A percentile compares a stretch with the other conserved stretches of the same genome.
phyloP scores from a whole-genome alignment of 495 filamentous ascomycete genomes.

The Thozetella sp. region DNA sequence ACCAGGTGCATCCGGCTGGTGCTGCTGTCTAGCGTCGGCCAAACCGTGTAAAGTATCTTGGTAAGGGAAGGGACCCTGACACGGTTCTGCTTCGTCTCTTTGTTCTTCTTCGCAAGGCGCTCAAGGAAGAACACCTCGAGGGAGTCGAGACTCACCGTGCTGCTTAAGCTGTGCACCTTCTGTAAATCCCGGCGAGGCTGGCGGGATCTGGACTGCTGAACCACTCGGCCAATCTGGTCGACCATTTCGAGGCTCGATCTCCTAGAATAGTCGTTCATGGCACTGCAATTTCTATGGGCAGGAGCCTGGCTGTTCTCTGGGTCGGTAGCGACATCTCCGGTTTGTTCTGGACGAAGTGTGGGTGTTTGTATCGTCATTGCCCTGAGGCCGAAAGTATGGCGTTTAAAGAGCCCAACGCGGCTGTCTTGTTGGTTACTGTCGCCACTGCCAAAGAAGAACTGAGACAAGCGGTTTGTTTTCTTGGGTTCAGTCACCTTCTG shows the following conservation, averaged over 20 bases:
- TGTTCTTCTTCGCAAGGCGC: slow-evolving; percentile 17
- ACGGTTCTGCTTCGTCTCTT: slow-evolving; percentile 13
- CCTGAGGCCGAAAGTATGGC: no score
- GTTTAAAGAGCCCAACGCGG: neutral
- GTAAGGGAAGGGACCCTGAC: slow-evolving; percentile 39
- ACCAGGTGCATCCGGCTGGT: slow-evolving; percentile 60
- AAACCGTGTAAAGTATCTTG: slow-evolving; percentile 71
- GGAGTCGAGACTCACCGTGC: slow-evolving; percentile 16
- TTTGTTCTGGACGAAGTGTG: no score
- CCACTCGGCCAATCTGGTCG: slow-evolving; percentile 11
- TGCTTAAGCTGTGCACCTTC: neutral
- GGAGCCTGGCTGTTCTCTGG: no score
- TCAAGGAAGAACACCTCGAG: slow-evolving; percentile 28
- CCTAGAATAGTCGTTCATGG: neutral
- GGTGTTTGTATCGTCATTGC: no score
- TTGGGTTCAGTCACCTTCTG: neutral
- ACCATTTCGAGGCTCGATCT: slow-evolving; percentile 14
- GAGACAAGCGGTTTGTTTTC: neutral
- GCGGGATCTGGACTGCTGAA: slow-evolving; percentile 16
- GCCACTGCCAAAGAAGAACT: neutral
- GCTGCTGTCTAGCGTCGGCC: slow-evolving; percentile 59
- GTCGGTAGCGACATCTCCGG: neutral
- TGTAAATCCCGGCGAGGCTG: slow-evolving; percentile 6
- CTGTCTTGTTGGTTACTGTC: neutral
- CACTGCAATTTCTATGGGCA: neutral